Conservation (phyloP, 106 monocot species). For the Gastrodia elata region DNA sequence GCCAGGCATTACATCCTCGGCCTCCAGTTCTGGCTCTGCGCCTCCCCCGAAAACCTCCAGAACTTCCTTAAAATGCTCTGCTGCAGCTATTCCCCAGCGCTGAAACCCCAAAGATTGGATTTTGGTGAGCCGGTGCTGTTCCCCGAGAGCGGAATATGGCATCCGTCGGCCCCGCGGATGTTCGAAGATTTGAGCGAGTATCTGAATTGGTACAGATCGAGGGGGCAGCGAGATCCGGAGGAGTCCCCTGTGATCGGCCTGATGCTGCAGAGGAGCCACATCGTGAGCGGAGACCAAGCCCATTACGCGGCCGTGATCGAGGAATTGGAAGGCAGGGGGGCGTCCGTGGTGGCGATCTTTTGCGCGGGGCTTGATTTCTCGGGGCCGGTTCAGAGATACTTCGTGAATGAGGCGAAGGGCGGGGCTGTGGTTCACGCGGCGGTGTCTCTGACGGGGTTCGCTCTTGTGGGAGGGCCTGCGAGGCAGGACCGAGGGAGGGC, state of each 20-base stretch:
- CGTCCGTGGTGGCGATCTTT: constrained; percentile 62
- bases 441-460: constrained; percentile 61
- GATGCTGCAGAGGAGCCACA: constrained; percentile 69
- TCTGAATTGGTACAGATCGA: constrained; percentile 59
- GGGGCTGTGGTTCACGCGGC: constrained; percentile 57
- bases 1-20: constrained; percentile 71
- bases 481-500: constrained; percentile 68
- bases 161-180: constrained; percentile 58
- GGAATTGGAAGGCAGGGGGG: constrained; percentile 67
- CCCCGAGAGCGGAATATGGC: constrained; percentile 63
- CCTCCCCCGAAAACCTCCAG: constrained; percentile 55
- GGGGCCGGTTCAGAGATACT: constrained; percentile 39
- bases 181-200: constrained; percentile 70
- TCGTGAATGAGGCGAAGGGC: constrained; percentile 38
- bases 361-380: constrained; percentile 66
- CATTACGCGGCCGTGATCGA: constrained; percentile 70
- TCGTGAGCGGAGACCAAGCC: constrained; percentile 65
- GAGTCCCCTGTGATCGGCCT: constrained; percentile 45
- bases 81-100: constrained; percentile 47
- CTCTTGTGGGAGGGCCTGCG: constrained; percentile 66
- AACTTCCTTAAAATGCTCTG: constrained; percentile 72
- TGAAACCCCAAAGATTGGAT: constrained; percentile 29
- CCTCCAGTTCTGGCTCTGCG: constrained; percentile 78
- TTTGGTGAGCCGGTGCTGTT: constrained; percentile 57
- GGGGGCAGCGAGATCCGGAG: constrained; percentile 33